These are phyloP conservation scores for Herpetomonas tarakana DNA, from an alignment of 208 protist genomes.

Conservation along the genomic window DNA sequence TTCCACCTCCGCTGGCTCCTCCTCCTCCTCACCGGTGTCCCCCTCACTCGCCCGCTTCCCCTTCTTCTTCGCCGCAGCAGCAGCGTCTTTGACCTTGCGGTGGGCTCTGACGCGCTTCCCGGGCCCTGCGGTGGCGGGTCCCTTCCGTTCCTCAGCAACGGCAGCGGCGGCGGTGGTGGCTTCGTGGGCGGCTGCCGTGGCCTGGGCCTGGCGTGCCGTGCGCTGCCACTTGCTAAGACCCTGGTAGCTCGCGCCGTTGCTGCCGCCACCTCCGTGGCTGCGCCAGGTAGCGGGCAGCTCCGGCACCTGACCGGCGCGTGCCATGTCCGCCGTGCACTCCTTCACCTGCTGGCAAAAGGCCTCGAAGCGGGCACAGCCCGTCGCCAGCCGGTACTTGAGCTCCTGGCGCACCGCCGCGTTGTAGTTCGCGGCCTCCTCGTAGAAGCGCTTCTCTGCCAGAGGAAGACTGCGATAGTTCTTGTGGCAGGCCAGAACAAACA, in stretches of 20 bases:
- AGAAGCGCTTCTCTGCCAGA: constrained; percentile 36
- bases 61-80: too few relatives aligned
- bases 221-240: not conserved
- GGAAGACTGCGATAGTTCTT: constrained; percentile 58
- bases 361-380: constrained; percentile 69
- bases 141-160: too few relatives aligned
- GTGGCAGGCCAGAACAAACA: constrained; percentile 55
- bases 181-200: not conserved
- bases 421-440: constrained; percentile 60
- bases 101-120: too few relatives aligned
- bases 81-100: too few relatives aligned
- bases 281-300: constrained; percentile 13
- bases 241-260: not conserved
- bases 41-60: too few relatives aligned
- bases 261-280: constrained; percentile 11
- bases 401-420: constrained; percentile 56
- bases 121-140: too few relatives aligned
- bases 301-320: constrained; percentile 25
- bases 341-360: constrained; percentile 40
- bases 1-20: too few relatives aligned
- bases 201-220: not conserved
- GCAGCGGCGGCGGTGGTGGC: too few relatives aligned
- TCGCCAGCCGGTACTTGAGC: constrained; percentile 45
- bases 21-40: too few relatives aligned
- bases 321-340: constrained; percentile 68